Evolutionary conservation across 2,329 filamentous ascomycete species (phyloP), one percentile per base, ranked within the genome.

Genomic region (Trichophyton simii): DNA sequence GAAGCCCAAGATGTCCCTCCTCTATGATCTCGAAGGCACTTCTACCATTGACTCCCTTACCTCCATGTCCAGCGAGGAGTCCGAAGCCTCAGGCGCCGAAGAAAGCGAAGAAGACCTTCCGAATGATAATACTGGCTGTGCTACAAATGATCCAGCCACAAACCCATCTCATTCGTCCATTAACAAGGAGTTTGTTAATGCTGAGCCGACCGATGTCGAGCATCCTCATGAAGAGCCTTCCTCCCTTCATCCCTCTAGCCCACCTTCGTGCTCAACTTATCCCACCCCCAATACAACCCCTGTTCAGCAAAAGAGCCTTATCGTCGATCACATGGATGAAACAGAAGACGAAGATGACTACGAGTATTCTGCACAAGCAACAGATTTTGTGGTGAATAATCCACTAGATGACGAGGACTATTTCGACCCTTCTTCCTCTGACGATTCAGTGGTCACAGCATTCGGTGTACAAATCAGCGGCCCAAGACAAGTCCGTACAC

Each of bases 1-100:
- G 34, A 46, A 63, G 46, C 65, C 67, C 3, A 31, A 67, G 34
- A 54, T 58, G 59, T 58, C 62, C n/a, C 54, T 66, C 9, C 31
- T 58, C 13, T 36, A n/a, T 6, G 41, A 58, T 36, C 55, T 58
- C 20, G 22, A 25, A 25, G 20, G 15, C 18, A 28, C 11, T 5
- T 9, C 9, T n/a, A 15, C 22, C 6, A 2, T 44, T 18, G 36
- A 58, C 4, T 11, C 36, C 20, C 13, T 25, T 13, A 20, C 55
- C 15, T 22, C n/a, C 5, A 9, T 9, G 13, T 57, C 54, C 28
- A 38, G 28, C 31, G 36, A 41, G 22, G 55, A 13, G 8, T 44
- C 34, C 2, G 52, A 25, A 15, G 28, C 38, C 22, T 44, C 36
- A 41, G 34, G 8, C 18, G 36, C 55, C 5, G 34, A 44, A 15